Evolutionary conservation across 768 basidiomycete species (phyloP).

Genomic region (Auricularia cornea): DNA sequence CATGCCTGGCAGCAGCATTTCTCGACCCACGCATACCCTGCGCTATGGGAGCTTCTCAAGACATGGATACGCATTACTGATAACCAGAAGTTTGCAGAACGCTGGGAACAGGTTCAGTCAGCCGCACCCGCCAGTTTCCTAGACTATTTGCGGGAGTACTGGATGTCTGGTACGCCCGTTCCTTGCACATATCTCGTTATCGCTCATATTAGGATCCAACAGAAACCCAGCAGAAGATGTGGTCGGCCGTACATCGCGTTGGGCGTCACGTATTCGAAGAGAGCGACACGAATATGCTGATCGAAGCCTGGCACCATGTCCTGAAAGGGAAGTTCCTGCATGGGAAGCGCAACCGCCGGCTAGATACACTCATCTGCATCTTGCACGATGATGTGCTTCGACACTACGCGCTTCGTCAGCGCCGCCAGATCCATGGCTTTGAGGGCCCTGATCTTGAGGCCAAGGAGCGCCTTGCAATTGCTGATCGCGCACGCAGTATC

Average conservation of each 20-base stretch:
- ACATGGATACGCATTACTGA: slow-evolving; percentile 15
- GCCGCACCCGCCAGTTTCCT: no score
- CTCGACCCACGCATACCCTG: slow-evolving; percentile 1
- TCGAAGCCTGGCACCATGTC: slow-evolving; percentile 23
- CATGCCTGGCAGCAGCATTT: slow-evolving; percentile 25
- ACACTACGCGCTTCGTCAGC: slow-evolving; percentile 12
- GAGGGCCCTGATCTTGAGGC: slow-evolving; percentile 15
- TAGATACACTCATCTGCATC: slow-evolving; percentile 17
- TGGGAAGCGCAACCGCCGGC: slow-evolving; percentile 15
- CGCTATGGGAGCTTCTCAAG: slow-evolving; percentile 18
- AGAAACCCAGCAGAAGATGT: slow-evolving; percentile 3
- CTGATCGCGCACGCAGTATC: not conserved
- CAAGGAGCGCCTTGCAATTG: slow-evolving; percentile 3
- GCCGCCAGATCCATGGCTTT: slow-evolving; percentile 16
- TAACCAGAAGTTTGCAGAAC: slow-evolving; percentile 9
- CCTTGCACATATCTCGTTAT: no score
- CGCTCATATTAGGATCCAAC: no score
- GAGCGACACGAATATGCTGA: slow-evolving; percentile 22
- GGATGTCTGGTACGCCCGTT: no score
- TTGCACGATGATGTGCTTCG: slow-evolving; percentile 12
- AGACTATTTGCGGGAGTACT: no score
- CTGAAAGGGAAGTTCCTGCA: slow-evolving; percentile 21
- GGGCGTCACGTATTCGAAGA: slow-evolving; percentile 9
- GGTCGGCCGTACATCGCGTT: slow-evolving; percentile 17
- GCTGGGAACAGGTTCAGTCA: slow-evolving; percentile 3